Evolutionary conservation across 176 grass and related monocot species (phyloP), one percentile per base, ranked within the genome.

Genomic region (Luzula sylvatica): DNA sequence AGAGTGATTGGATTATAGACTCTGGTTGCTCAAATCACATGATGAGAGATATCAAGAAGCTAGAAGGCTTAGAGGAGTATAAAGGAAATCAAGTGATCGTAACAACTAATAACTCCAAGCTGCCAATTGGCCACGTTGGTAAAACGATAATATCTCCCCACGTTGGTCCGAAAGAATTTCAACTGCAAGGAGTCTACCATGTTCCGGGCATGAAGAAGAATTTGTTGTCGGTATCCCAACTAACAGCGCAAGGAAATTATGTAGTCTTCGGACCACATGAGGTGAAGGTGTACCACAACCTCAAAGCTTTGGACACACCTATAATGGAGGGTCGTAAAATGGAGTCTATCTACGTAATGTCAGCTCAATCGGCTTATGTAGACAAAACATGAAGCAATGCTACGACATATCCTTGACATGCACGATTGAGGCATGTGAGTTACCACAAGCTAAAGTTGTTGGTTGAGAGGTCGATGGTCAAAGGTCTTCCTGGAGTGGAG

Each of bases 161-260:
- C 9, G 18, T 18, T 18, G 35, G 7, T 35, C 11, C 7, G 3
- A 16, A 14, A 3, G 2, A 45, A 1, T 6, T 57, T 1, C 8
- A 11, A 32, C 3, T 57, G 8, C 3, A 69, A 47, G n/a, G 44
- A 46, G 39, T 58, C 12, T 57, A 57, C n/a, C 35, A 56, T 9
- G 0, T 69, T 9, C 14, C 6, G 5, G 38, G 20, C 27, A 69
- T 57, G 20, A 69, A 69, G 51, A 57, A 56, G 26, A 69, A 69
- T 25, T 11, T 69, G 9, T 1, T 56, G 3, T 66, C 8, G 15
- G 15, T 66, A 35, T 65, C 25, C 24, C 23, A 65, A 29, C n/a
- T n/a, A n/a, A n/a, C n/a, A n/a, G n/a, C n/a, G n/a, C n/a, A n/a
- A n/a, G n/a, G n/a, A n/a, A n/a, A n/a, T n/a, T n/a, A n/a, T n/a